Conservation (phyloP, 306 rosid species). For the Delonix regia region DNA sequence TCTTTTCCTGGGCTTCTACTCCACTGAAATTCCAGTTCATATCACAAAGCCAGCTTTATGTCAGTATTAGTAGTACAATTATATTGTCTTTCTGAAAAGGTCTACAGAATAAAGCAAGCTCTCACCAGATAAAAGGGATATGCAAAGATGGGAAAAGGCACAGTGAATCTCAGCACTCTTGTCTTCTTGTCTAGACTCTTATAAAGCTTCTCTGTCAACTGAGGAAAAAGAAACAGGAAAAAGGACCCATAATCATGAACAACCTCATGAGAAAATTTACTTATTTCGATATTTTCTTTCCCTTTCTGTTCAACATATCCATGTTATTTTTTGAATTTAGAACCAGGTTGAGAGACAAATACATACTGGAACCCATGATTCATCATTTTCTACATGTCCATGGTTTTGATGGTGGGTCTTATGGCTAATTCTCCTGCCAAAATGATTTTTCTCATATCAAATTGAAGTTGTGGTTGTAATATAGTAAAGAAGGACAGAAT, state of each 20-base stretch:
- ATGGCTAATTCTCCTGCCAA: slow-evolving; percentile 90
- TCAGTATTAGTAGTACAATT: background rate
- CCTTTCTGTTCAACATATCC: background rate
- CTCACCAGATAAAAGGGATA: slow-evolving; percentile 91
- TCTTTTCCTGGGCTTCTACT: slow-evolving; percentile 88
- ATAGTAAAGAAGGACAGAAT: background rate
- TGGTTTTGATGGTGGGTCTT: slow-evolving; percentile 98
- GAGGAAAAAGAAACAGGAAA: slow-evolving; percentile 1
- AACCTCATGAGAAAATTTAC: background rate
- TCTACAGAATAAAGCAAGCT: background rate
- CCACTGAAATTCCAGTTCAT: slow-evolving; percentile 63
- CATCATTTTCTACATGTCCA: slow-evolving; percentile 93
- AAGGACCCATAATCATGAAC: slow-evolving; percentile 11
- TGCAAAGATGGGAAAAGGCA: slow-evolving; percentile 86
- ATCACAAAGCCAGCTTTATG: slow-evolving; percentile 5
- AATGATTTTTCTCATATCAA: slow-evolving; percentile 11
- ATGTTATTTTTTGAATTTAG: background rate
- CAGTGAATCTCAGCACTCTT: slow-evolving; percentile 62
- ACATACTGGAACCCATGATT: slow-evolving; percentile 97
- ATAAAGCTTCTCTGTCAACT: slow-evolving; percentile 81
- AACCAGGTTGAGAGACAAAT: background rate
- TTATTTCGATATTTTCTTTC: background rate
- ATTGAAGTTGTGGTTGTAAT: background rate
- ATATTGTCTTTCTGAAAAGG: background rate
- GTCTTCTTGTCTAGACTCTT: slow-evolving; percentile 54